A percentile compares a stretch with the other conserved stretches of the same genome.
These are phyloP conservation scores for Monosporascus sp. DNA, from an alignment of 2,329 filamentous ascomycete species.

Conservation along the genomic window DNA sequence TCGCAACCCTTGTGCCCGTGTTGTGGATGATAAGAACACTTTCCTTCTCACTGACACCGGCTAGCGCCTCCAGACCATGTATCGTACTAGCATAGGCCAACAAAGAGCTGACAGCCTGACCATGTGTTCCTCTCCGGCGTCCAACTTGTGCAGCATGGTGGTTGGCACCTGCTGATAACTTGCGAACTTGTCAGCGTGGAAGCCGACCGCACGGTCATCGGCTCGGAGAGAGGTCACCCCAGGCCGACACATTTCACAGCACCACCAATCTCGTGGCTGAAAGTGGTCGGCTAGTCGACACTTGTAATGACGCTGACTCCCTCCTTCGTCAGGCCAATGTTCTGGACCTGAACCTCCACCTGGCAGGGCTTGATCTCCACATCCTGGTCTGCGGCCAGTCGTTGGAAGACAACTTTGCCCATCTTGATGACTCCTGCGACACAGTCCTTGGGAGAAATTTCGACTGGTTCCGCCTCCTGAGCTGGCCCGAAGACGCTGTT, in stretches of 20 bases:
- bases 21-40: conserved; percentile 16
- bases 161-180: conserved; percentile 14
- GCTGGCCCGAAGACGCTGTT: conserved; percentile 13
- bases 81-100: conserved; percentile 14
- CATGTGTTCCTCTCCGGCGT: conserved; percentile 8
- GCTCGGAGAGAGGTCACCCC: conserved; percentile 8
- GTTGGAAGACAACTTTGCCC: conserved; percentile 15
- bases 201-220: conserved; percentile 22
- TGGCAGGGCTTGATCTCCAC: conserved; percentile 4
- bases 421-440: conserved; percentile 13
- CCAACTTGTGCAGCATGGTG: conserved; percentile 13
- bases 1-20: conserved; percentile 14
- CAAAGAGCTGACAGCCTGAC: conserved; percentile 5
- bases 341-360: conserved; percentile 16
- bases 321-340: conserved; percentile 16
- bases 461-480: conserved; percentile 4
- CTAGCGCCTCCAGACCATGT: conserved; percentile 19
- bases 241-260: conserved; percentile 15
- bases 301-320: conserved; percentile 17
- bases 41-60: conserved; percentile 10
- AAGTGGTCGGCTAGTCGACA: conserved; percentile 15
- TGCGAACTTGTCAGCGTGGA: conserved; percentile 14
- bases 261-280: conserved; percentile 20
- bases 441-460: conserved; percentile 8
- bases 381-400: not conserved